These are phyloP conservation scores for Apostasia ramifera DNA, from an alignment of 106 monocot species.

Conservation along the genomic window DNA sequence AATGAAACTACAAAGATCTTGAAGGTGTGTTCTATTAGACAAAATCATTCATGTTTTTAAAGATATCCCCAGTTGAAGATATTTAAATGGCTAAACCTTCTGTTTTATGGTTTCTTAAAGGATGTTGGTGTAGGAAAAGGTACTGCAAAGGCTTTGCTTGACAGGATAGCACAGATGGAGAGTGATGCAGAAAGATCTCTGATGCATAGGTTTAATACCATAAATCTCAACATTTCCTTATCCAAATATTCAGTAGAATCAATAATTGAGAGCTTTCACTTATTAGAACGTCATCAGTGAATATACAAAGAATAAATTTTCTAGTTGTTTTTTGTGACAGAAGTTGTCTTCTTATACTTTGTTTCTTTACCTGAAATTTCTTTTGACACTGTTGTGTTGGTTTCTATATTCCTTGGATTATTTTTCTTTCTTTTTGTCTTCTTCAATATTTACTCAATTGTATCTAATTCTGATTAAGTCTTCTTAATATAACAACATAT, in stretches of 20 bases:
- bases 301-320: too few relatives aligned
- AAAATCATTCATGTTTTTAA: too few relatives aligned
- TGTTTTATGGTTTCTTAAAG: slow-evolving; percentile 31
- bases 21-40: slow-evolving; percentile 25
- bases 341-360: too few relatives aligned
- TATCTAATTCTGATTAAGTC: neutral
- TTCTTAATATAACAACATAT: neutral
- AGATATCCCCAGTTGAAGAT: too few relatives aligned
- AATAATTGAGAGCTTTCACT: too few relatives aligned
- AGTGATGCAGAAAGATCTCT: slow-evolving; percentile 80
- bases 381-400: too few relatives aligned
- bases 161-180: slow-evolving; percentile 73
- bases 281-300: too few relatives aligned
- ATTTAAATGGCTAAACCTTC: neutral
- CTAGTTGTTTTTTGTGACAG: too few relatives aligned
- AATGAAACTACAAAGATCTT: slow-evolving; percentile 14
- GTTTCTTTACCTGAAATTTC: too few relatives aligned
- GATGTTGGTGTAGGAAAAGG: slow-evolving; percentile 68
- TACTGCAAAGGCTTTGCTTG: slow-evolving; percentile 71
- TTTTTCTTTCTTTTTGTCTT: neutral
- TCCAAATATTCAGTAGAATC: too few relatives aligned
- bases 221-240: neutral
- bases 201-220: slow-evolving; percentile 76
- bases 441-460: neutral
- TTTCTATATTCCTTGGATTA: too few relatives aligned